Evolutionary conservation across 2,329 filamentous ascomycete species (phyloP).

Genomic region (Monascus ruber): DNA sequence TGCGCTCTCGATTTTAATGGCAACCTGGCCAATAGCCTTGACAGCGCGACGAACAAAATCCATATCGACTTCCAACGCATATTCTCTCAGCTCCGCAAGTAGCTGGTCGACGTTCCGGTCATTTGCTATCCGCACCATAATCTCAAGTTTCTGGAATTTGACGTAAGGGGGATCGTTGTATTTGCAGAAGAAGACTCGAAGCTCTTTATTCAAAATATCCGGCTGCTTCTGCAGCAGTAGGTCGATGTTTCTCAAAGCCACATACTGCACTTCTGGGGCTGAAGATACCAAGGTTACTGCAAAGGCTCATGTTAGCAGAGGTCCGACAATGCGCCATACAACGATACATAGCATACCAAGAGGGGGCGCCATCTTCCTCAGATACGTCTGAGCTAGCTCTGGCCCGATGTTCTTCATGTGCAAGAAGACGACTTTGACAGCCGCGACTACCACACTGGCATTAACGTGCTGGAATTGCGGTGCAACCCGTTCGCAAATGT

Average conservation of each 20-base stretch:
- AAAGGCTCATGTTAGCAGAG: conserved; percentile 13
- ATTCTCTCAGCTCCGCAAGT: conserved; percentile 88
- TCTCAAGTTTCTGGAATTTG: conserved; percentile 94
- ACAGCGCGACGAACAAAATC: conserved; percentile 92
- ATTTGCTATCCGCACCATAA: conserved; percentile 98
- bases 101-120: conserved; percentile 93
- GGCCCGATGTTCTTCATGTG: conserved; percentile 80
- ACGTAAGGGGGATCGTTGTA: conserved; percentile 98
- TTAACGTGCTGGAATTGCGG: conserved; percentile 99
- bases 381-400: conserved; percentile 70
- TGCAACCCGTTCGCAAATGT: conserved; percentile 91
- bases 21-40: conserved; percentile 92
- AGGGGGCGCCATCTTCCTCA: conserved; percentile 98
- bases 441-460: conserved; percentile 90
- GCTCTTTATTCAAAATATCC: conserved; percentile 91
- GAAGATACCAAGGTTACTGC: conserved; percentile 90
- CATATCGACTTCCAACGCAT: conserved; percentile 97
- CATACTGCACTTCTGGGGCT: conserved; percentile 93
- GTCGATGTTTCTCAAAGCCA: conserved; percentile 91
- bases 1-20: conserved; percentile 93
- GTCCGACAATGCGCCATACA: not conserved
- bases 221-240: conserved; percentile 90
- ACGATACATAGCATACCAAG: conserved; percentile 49
- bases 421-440: conserved; percentile 93
- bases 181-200: conserved; percentile 99